phyloP scores from a whole-genome alignment of 164 flowering plant species.

The Nymphaea thermarum region DNA sequence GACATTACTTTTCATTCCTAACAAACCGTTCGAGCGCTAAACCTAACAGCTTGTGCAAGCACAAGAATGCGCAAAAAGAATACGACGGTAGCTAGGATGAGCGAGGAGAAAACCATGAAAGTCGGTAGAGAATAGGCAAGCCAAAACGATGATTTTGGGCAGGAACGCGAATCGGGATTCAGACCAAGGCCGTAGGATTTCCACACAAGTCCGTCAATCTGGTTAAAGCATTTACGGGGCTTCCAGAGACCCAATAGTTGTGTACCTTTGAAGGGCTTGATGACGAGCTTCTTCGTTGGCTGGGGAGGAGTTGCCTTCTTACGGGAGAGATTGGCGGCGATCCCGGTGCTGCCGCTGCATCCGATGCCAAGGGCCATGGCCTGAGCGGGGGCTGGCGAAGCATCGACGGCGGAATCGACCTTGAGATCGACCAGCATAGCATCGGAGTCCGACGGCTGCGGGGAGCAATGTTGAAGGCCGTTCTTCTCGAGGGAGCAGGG shows the following conservation, averaged over 20 bases:
- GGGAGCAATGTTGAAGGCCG: slow-evolving; percentile 24
- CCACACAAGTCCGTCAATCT: neutral
- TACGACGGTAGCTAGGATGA: too few species aligned
- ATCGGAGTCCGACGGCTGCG: slow-evolving; percentile 15
- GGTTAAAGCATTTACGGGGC: neutral
- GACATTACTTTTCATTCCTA: too few species aligned
- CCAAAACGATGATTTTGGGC: too few species aligned
- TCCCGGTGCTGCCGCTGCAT: slow-evolving; percentile 14
- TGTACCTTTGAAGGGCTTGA: slow-evolving; percentile 72
- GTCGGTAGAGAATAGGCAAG: too few species aligned
- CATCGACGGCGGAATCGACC: slow-evolving; percentile 9
- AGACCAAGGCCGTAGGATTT: too few species aligned
- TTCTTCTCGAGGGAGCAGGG: slow-evolving; percentile 40
- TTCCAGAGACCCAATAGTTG: too few species aligned
- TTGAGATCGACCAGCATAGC: slow-evolving; percentile 45
- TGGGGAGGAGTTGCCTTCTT: slow-evolving; percentile 90
- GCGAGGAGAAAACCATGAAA: too few species aligned
- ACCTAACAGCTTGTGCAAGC: too few species aligned
- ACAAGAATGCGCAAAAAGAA: too few species aligned
- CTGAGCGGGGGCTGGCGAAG: slow-evolving; percentile 6
- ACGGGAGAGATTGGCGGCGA: slow-evolving; percentile 65
- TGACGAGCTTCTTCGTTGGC: slow-evolving; percentile 83
- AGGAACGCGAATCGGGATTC: too few species aligned
- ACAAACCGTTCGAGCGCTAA: too few species aligned
- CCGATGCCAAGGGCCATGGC: slow-evolving; percentile 17